phyloP scores from a whole-genome alignment of 75 land plant genomes.

The Pseudotsuga menziesii region DNA sequence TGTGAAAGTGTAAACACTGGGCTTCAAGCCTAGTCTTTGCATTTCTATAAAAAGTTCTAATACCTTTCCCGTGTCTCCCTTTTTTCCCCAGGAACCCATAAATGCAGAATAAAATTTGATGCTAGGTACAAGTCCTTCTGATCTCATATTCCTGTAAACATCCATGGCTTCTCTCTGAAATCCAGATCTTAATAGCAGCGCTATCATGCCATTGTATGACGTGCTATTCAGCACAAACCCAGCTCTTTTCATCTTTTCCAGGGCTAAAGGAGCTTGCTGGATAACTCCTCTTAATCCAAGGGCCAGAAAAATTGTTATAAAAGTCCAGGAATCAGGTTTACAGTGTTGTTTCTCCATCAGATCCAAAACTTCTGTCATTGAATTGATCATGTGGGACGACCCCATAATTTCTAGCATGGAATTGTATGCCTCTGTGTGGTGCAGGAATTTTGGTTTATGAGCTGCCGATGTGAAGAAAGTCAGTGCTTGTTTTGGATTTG shows the following conservation, averaged over 20 bases:
- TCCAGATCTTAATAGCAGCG: conserved; percentile 51
- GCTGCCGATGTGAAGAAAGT: conserved; percentile 33
- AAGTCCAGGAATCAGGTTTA: conserved; percentile 36
- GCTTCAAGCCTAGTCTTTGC: conserved; percentile 59
- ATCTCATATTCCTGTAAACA: conserved; percentile 58
- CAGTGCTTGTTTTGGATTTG: conserved; percentile 27
- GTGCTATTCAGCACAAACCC: conserved; percentile 54
- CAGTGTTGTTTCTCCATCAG: conserved; percentile 59
- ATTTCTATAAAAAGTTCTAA: conserved; percentile 51
- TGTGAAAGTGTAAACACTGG: conserved; percentile 73
- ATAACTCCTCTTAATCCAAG: conserved; percentile 38
- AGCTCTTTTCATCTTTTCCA: conserved; percentile 36
- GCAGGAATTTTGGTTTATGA: conserved; percentile 30
- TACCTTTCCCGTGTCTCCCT: conserved; percentile 43
- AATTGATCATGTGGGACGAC: conserved; percentile 23
- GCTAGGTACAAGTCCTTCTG: conserved; percentile 53
- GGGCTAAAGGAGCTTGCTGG: conserved; percentile 39
- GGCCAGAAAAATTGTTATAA: conserved; percentile 38
- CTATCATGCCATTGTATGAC: conserved; percentile 61
- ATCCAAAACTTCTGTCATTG: conserved; percentile 49
- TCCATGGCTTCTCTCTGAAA: conserved; percentile 51
- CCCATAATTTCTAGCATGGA: conserved; percentile 62
- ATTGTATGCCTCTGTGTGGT: conserved; percentile 51
- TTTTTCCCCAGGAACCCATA: conserved; percentile 66
- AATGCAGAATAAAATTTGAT: conserved; percentile 64